phyloP scores from a whole-genome alignment of 176 grass and related monocot genomes.

The Oryza australiensis region DNA sequence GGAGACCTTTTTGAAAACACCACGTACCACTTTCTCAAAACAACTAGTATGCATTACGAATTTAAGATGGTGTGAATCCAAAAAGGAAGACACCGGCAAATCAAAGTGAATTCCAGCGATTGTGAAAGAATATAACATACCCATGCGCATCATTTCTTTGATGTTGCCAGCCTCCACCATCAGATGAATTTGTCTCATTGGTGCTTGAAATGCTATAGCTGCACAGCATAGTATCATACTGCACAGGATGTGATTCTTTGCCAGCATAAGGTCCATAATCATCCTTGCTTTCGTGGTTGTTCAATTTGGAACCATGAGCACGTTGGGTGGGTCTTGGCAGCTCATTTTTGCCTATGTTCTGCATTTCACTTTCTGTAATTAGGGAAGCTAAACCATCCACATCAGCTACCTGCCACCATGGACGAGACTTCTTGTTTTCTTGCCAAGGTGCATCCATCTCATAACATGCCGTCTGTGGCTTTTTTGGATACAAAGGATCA shows the following conservation, averaged over 20 bases:
- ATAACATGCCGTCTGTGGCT: conserved; percentile 32
- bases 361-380: conserved; percentile 65
- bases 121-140: conserved; percentile 44
- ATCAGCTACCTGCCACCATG: conserved; percentile 83
- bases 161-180: conserved; percentile 31
- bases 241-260: conserved; percentile 25
- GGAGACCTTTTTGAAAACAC: background rate
- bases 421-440: conserved; percentile 50
- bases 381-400: conserved; percentile 74
- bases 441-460: conserved; percentile 53
- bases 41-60: background rate
- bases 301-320: conserved; percentile 26
- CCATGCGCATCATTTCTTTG: conserved; percentile 36
- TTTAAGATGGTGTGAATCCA: background rate
- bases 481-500: conserved; percentile 47
- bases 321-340: conserved; percentile 69
- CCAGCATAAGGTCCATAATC: conserved; percentile 4
- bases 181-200: conserved; percentile 34
- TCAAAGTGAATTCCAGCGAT: background rate
- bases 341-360: conserved; percentile 76
- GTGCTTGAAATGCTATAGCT: conserved; percentile 40
- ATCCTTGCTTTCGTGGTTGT: conserved; percentile 32
- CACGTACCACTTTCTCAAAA: background rate
- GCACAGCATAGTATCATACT: conserved; percentile 33
- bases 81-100: background rate